Percentiles rank a stretch among this genome's conserved stretches.
phyloP scores from a whole-genome alignment of 805 yeast genomes.

The Cyberlindnera euphorbiiphila region DNA sequence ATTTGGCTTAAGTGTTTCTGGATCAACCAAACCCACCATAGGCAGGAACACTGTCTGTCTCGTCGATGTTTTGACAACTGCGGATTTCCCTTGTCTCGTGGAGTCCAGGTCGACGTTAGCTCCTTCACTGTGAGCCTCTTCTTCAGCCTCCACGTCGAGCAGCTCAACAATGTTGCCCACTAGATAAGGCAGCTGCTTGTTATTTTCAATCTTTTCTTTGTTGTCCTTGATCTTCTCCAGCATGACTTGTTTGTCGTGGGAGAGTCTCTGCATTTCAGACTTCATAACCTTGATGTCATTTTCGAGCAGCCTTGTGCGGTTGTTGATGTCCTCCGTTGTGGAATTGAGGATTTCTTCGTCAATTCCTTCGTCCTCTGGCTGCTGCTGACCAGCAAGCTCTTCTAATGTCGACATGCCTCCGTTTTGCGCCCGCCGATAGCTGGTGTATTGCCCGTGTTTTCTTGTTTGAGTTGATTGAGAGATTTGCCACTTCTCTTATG shows the following conservation, averaged over 20 bases:
- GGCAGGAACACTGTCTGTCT: conserved; percentile 97
- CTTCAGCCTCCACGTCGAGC: conserved; percentile 81
- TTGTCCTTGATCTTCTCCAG: conserved; percentile 90
- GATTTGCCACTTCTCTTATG: conserved; percentile 3
- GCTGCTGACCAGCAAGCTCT: conserved; percentile 58
- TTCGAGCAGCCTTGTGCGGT: conserved; percentile 83
- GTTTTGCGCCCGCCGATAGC: neutral
- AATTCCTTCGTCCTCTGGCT: conserved; percentile 38
- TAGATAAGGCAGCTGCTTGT: conserved; percentile 90
- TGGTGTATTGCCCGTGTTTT: neutral
- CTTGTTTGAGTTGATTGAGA: neutral
- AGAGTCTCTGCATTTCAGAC: conserved; percentile 83
- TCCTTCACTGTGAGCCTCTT: conserved; percentile 79
- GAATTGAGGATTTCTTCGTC: conserved; percentile 79
- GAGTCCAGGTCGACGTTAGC: conserved; percentile 94
- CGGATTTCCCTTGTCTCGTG: conserved; percentile 90
- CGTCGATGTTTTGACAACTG: conserved; percentile 95
- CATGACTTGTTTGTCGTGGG: conserved; percentile 93
- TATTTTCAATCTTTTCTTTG: conserved; percentile 92
- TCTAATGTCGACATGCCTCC: conserved; percentile 73
- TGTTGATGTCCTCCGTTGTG: conserved; percentile 77
- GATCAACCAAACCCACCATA: conserved; percentile 91
- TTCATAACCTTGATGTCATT: conserved; percentile 94
- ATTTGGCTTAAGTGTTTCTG: conserved; percentile 89
- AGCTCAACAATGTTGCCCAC: conserved; percentile 97